These are phyloP conservation scores for Fusarium poae DNA, from an alignment of 2,329 filamentous ascomycete genomes.

Conservation along the genomic window DNA sequence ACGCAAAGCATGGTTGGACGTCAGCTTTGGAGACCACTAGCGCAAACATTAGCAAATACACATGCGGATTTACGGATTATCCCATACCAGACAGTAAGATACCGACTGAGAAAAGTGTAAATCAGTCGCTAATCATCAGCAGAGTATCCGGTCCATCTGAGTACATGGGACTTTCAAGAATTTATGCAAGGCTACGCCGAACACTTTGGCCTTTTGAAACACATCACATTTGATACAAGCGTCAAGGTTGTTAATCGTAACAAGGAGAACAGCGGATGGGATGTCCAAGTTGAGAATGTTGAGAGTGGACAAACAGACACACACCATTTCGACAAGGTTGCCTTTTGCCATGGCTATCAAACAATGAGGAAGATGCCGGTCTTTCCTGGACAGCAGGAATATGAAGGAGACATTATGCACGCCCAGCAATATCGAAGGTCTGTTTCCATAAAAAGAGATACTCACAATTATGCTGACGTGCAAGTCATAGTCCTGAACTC, in stretches of 20 bases:
- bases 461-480: background rate
- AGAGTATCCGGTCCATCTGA: slow-evolving; percentile 26
- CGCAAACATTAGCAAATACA: slow-evolving; percentile 35
- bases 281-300: slow-evolving; percentile 9
- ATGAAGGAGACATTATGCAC: slow-evolving; percentile 17
- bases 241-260: slow-evolving; percentile 5
- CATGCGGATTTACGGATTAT: slow-evolving; percentile 30
- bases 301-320: background rate
- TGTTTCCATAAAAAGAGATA: rapidly evolving
- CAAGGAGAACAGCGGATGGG: slow-evolving; percentile 5
- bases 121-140: rapidly evolving
- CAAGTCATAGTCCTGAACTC: background rate
- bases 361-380: slow-evolving; percentile 19
- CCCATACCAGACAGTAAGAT: slow-evolving; percentile 29
- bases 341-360: slow-evolving; percentile 33
- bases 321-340: slow-evolving; percentile 22
- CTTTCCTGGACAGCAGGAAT: slow-evolving; percentile 13
- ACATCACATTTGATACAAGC: slow-evolving; percentile 19
- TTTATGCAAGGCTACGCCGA: slow-evolving; percentile 31
- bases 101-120: rapidly evolving
- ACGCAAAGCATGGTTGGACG: slow-evolving; percentile 18
- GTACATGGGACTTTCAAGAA: slow-evolving; percentile 23
- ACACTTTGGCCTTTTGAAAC: background rate
- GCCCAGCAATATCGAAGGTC: slow-evolving; percentile 31
- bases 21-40: slow-evolving; percentile 3